A percentile compares a stretch with the other conserved stretches of the same genome.
Conservation (phyloP, 345 rosid species). For the Eucalyptus polyanthemos region DNA sequence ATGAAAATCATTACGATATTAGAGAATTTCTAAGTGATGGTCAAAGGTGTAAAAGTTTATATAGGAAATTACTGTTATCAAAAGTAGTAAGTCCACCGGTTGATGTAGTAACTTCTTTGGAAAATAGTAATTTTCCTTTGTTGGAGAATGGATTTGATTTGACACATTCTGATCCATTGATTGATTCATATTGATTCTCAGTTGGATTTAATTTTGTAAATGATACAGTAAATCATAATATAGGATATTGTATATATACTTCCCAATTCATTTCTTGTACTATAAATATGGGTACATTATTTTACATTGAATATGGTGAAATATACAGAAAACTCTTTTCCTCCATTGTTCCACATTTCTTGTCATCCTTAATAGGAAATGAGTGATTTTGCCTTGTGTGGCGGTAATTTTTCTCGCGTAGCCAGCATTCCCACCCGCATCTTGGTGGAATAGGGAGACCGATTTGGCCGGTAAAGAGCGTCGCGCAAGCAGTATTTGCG, state of each 20-base stretch:
- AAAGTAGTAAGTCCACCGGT: neutral
- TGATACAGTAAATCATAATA: too few species aligned
- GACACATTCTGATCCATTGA: too few species aligned
- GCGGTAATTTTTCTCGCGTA: neutral
- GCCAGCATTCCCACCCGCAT: neutral
- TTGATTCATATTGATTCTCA: too few species aligned
- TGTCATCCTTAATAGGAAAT: neutral
- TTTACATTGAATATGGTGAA: too few species aligned
- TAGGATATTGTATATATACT: too few species aligned
- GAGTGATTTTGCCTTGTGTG: neutral
- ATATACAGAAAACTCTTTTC: too few species aligned
- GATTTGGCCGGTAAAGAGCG: neutral
- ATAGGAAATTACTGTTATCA: neutral
- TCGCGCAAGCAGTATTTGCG: neutral
- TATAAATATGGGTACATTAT: too few species aligned
- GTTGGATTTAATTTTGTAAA: too few species aligned
- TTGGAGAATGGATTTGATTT: too few species aligned
- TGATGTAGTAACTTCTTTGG: neutral
- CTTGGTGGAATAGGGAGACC: neutral
- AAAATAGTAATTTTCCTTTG: neutral
- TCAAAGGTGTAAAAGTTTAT: neutral
- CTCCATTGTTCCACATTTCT: too few species aligned
- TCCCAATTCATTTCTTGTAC: too few species aligned
- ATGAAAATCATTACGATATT: neutral
- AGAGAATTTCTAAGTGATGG: neutral